phyloP scores from a whole-genome alignment of 306 rosid species.

The Quercus berberidifolia region DNA sequence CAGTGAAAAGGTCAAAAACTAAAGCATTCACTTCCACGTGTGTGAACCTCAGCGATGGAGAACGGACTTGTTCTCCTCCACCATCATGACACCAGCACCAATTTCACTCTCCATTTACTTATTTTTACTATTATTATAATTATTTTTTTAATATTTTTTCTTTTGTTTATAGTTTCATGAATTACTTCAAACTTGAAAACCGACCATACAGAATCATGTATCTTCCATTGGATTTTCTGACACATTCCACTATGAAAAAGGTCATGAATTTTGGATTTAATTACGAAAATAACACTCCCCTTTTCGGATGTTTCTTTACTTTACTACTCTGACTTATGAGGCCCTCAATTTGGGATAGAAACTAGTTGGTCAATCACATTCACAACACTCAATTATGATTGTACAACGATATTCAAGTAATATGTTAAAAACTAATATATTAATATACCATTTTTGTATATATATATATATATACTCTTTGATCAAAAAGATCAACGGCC shows the following conservation, averaged over 20 bases:
- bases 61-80: slow-evolving; percentile 19
- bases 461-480: too few species aligned
- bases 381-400: too few species aligned
- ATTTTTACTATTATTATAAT: background rate
- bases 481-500: background rate
- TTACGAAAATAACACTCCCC: slow-evolving; percentile 39
- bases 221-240: slow-evolving; percentile 94
- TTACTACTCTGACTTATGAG: background rate
- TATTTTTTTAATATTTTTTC: background rate
- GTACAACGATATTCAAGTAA: background rate
- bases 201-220: slow-evolving; percentile 57
- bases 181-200: slow-evolving; percentile 34
- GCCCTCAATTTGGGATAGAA: background rate
- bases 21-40: slow-evolving; percentile 38
- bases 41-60: slow-evolving; percentile 17
- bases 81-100: slow-evolving; percentile 17
- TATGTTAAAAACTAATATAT: too few species aligned
- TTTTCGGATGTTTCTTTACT: background rate
- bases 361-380: too few species aligned
- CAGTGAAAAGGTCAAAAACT: slow-evolving; percentile 58
- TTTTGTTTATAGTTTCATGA: background rate
- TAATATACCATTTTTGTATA: too few species aligned
- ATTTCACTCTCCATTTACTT: background rate
- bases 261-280: slow-evolving; percentile 33
- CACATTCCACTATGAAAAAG: slow-evolving; percentile 34